Percentiles rank a stretch among this genome's conserved stretches.
Conservation (phyloP, 106 monocot genomes). For the Agapanthus africanus region DNA sequence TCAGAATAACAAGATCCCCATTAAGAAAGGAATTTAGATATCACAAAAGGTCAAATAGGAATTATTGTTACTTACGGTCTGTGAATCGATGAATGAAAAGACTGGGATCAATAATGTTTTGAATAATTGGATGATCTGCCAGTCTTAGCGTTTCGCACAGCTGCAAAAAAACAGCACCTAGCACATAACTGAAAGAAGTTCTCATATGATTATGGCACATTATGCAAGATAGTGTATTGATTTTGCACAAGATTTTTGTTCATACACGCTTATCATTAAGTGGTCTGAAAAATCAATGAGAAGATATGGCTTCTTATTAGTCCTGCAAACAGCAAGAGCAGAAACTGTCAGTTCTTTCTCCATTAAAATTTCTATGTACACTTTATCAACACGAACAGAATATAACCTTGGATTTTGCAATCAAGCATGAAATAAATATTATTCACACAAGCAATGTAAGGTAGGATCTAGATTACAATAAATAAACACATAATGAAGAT, state of each 20-base stretch:
- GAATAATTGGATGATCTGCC: conserved; percentile 76
- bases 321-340: conserved; percentile 36
- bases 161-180: conserved; percentile 97
- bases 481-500: too few species aligned
- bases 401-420: too few species aligned
- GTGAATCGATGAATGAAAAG: conserved; percentile 86
- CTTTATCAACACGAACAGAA: too few species aligned
- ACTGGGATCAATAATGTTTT: conserved; percentile 84
- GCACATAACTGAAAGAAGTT: conserved; percentile 77
- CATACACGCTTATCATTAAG: conserved; percentile 90
- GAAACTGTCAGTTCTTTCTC: background rate
- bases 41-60: background rate
- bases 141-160: conserved; percentile 67
- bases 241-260: conserved; percentile 1
- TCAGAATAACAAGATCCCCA: too few species aligned
- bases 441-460: too few species aligned
- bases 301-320: conserved; percentile 59
- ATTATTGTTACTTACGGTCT: conserved; percentile 42
- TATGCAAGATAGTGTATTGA: background rate
- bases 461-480: too few species aligned
- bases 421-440: too few species aligned
- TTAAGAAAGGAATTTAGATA: too few species aligned
- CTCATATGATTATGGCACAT: conserved; percentile 16
- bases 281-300: conserved; percentile 90
- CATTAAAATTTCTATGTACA: too few species aligned